phyloP scores from a whole-genome alignment of 2,329 filamentous ascomycete genomes.

The Lojkania enalia region DNA sequence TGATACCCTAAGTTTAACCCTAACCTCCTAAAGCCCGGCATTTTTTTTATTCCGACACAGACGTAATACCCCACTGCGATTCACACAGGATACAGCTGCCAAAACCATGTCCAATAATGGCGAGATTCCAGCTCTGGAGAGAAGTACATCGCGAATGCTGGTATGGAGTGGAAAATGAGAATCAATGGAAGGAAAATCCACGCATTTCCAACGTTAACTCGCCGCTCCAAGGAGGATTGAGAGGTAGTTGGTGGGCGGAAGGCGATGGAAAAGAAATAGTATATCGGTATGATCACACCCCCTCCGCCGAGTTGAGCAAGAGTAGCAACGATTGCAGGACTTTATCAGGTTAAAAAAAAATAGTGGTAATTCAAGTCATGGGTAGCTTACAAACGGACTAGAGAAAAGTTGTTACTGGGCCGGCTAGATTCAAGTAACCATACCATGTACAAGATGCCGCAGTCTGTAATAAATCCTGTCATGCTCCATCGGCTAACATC shows the following conservation, averaged over 20 bases:
- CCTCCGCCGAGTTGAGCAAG: conserved; percentile 17
- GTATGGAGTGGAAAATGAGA: conserved; percentile 9
- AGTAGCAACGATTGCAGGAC: background rate
- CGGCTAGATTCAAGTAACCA: conserved; percentile 12
- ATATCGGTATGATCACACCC: conserved; percentile 14
- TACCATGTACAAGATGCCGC: conserved; percentile 12
- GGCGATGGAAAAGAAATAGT: conserved; percentile 10
- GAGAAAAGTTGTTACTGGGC: background rate
- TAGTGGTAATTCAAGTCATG: no score
- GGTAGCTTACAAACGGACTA: background rate
- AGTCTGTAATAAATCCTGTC: conserved; percentile 15
- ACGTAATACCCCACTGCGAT: conserved; percentile 12
- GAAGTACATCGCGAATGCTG: conserved; percentile 9
- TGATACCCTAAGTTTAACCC: no score
- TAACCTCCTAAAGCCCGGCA: background rate
- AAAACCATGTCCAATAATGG: conserved; percentile 21
- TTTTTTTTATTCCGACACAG: background rate
- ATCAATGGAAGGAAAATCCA: conserved; percentile 8
- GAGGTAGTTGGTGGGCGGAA: conserved; percentile 4
- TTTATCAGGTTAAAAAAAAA: background rate
- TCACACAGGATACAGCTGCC: conserved; percentile 17
- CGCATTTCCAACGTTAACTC: conserved; percentile 8
- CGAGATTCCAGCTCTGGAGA: conserved; percentile 8
- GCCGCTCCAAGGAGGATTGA: background rate
- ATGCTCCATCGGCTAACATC: conserved; percentile 18